Evolutionary conservation across 2,329 filamentous ascomycete genomes (phyloP).

Genomic region (Neopestalotiopsis sp.): DNA sequence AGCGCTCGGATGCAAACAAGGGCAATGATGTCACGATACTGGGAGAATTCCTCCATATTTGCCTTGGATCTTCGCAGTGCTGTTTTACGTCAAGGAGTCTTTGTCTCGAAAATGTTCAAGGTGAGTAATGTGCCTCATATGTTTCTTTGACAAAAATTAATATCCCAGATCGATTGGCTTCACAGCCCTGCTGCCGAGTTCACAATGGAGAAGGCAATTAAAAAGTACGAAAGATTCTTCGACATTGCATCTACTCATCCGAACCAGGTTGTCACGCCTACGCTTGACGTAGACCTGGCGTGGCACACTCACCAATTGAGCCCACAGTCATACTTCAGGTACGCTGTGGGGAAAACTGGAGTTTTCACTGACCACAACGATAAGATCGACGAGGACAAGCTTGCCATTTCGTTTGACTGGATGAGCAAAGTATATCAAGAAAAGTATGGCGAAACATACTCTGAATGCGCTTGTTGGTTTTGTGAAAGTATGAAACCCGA

Average conservation of each 20-base stretch:
- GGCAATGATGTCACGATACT: slow-evolving; percentile 71
- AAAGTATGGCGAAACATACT: slow-evolving; percentile 66
- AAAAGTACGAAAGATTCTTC: slow-evolving; percentile 68
- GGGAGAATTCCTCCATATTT: slow-evolving; percentile 67
- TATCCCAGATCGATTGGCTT: slow-evolving; percentile 36
- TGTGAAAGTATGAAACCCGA: slow-evolving; percentile 60
- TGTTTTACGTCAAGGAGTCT: slow-evolving; percentile 66
- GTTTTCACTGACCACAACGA: slow-evolving; percentile 80
- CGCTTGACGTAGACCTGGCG: slow-evolving; percentile 72
- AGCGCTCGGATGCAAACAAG: slow-evolving; percentile 52
- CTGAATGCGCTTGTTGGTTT: slow-evolving; percentile 78
- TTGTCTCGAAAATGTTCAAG: slow-evolving; percentile 71
- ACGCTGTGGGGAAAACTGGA: slow-evolving; percentile 48
- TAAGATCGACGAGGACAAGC: slow-evolving; percentile 70
- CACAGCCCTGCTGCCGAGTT: slow-evolving; percentile 65
- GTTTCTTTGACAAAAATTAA: background rate
- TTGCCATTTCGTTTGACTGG: slow-evolving; percentile 70
- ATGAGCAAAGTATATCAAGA: slow-evolving; percentile 72
- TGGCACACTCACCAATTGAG: slow-evolving; percentile 80
- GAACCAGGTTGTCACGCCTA: slow-evolving; percentile 62
- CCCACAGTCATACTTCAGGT: slow-evolving; percentile 64
- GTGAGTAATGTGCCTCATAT: slow-evolving; percentile 32
- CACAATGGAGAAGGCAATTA: slow-evolving; percentile 66
- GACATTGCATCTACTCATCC: slow-evolving; percentile 55
- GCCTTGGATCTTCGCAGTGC: slow-evolving; percentile 66